Base-by-base conservation (phyloP, 495 filamentous ascomycete species). In the Penicillium soppii region DNA sequence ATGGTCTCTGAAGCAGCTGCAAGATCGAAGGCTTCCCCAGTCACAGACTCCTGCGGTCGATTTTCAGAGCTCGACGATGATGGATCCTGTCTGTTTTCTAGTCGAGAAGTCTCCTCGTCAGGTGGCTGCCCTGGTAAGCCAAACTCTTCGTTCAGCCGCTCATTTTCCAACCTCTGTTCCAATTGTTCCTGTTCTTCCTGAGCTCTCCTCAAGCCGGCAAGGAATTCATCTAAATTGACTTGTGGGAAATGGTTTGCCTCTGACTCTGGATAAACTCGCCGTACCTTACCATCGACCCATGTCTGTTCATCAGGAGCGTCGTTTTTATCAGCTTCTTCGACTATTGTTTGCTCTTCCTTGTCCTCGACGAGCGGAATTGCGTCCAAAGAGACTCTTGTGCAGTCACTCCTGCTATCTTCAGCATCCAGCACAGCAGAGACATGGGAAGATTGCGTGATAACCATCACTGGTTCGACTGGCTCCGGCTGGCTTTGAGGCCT, bases 391-490 rank as follows among this genome's bases (percentile, higher is more conserved):
- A 47, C 36, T 36, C 23, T 20, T 22, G 32, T 37, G 22, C 20
- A 37, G 33, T 47, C 32, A 47, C 44, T 47, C 33, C 19, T 47
- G 27, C 17, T n/a, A 47, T 39, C 45, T 7, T 36, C 20, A 17
- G 29, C 7, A 23, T 37, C 45, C 17, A 33, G 33, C 17, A 15
- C 6, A 19, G 33, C 21, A 39, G 36, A 39, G 17, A n/a, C 17
- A 39, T 7, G 17, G 36, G 36, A 21, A 21, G 9, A 36, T 6
- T 6, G n/a, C 32, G 32, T 36, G n/a, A 36, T 36, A 36, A 9
- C 10, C 32, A 16, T 39, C 36, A 19, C 36, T 39, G 17, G 36
- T 39, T 39, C 17, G 36, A 39, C 36, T 19, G 36, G 36, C 9
- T 39, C 36, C 36, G 36, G 36, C 36, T 39, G 17, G 36, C 36